A percentile compares a stretch with the other conserved stretches of the same genome.
Evolutionary conservation across 768 basidiomycete species (phyloP).

Genomic region (Leccinum olivaceopallidum): DNA sequence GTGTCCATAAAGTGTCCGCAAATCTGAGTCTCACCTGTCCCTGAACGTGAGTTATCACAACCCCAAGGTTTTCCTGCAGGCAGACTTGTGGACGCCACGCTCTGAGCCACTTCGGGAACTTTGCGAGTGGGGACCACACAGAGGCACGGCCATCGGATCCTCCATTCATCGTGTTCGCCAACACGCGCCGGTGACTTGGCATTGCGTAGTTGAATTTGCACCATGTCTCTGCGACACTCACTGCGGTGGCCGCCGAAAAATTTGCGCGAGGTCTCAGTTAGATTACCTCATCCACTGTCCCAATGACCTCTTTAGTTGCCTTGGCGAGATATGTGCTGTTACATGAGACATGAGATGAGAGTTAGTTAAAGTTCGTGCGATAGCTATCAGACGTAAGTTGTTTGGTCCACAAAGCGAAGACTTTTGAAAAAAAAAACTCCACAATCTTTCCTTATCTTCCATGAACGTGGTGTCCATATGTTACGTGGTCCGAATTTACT

Average conservation of each 20-base stretch:
- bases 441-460: slow-evolving; percentile 3
- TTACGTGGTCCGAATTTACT: not conserved
- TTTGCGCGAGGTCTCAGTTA: not conserved
- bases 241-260: not conserved
- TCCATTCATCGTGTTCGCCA: slow-evolving; percentile 19
- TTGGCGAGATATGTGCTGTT: not conserved
- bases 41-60: slow-evolving; percentile 14
- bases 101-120: slow-evolving; percentile 8
- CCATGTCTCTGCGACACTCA: not conserved
- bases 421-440: no score
- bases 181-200: slow-evolving; percentile 16
- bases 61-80: slow-evolving; percentile 23
- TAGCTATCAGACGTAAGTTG: slow-evolving; percentile 10
- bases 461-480: not conserved
- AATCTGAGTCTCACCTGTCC: slow-evolving; percentile 8
- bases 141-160: slow-evolving; percentile 26
- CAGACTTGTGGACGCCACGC: slow-evolving; percentile 27
- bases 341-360: not conserved
- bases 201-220: slow-evolving; percentile 13
- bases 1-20: slow-evolving; percentile 12
- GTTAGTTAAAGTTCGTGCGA: slow-evolving; percentile 2
- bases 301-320: not conserved
- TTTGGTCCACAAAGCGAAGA: not conserved
- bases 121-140: slow-evolving; percentile 8
- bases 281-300: slow-evolving; percentile 14